A percentile compares a stretch with the other conserved stretches of the same genome.
These are phyloP conservation scores for Potentilla sterilis DNA, from an alignment of 306 rosid species.

Conservation along the genomic window DNA sequence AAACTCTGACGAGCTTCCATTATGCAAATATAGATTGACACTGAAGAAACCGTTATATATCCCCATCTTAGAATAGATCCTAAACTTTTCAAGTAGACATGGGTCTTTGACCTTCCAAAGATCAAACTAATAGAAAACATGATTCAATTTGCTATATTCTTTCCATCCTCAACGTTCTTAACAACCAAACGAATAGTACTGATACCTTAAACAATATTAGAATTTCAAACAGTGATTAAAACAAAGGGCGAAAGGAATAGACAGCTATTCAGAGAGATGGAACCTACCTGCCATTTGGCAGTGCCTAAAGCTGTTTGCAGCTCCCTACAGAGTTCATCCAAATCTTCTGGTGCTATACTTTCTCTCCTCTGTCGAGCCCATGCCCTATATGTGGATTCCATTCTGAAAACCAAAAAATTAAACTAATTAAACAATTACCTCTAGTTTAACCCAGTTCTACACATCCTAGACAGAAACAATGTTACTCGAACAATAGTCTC, in stretches of 20 bases:
- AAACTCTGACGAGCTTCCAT: neutral
- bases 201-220: neutral
- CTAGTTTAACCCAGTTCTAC: neutral
- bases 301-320: constrained; percentile 94
- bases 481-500: neutral
- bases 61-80: too few species aligned
- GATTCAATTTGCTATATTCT: neutral
- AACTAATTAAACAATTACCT: constrained; percentile 1
- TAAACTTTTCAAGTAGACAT: neutral
- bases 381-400: constrained; percentile 83
- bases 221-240: neutral
- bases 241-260: neutral
- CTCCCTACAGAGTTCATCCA: constrained; percentile 74
- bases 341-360: constrained; percentile 35
- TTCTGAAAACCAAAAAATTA: constrained; percentile 38
- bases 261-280: neutral
- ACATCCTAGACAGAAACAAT: neutral
- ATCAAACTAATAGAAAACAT: neutral
- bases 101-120: neutral
- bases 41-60: neutral
- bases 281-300: constrained; percentile 94
- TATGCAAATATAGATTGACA: neutral
- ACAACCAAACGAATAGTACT: neutral
- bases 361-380: constrained; percentile 79
- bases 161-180: neutral